A percentile compares a stretch with the other conserved stretches of the same genome.
These are phyloP conservation scores for Chlorencoelia australis DNA, from an alignment of 2,329 filamentous ascomycete species.

Conservation along the genomic window DNA sequence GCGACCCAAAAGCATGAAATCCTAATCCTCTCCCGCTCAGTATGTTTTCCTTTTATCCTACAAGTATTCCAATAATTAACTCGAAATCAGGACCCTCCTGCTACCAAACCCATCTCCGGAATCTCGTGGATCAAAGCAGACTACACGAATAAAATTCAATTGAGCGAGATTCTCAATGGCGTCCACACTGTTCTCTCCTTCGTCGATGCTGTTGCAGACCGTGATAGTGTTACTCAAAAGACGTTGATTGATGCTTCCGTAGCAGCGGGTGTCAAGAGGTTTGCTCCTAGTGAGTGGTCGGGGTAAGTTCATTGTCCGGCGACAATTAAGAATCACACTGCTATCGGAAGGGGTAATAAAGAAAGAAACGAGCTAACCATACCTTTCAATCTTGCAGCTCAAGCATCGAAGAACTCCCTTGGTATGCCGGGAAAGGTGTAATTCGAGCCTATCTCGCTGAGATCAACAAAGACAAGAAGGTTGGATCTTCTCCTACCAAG, in stretches of 20 bases:
- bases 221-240: slow-evolving; percentile 21
- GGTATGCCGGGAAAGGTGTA: slow-evolving; percentile 34
- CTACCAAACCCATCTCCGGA: no score
- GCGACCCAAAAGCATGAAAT: slow-evolving; percentile 42
- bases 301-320: slow-evolving; percentile 27
- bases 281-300: slow-evolving; percentile 28
- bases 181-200: slow-evolving; percentile 44
- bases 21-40: slow-evolving; percentile 38
- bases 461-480: slow-evolving; percentile 32
- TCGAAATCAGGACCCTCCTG: no score
- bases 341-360: no score
- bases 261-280: slow-evolving; percentile 28
- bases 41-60: no score
- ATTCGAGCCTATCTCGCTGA: slow-evolving; percentile 32
- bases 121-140: no score
- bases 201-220: slow-evolving; percentile 22
- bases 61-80: no score
- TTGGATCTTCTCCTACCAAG: no score
- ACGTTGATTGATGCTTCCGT: slow-evolving; percentile 30
- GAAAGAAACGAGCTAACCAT: slow-evolving; percentile 1
- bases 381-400: slow-evolving; percentile 17
- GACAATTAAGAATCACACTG: no score
- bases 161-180: slow-evolving; percentile 31
- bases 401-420: slow-evolving; percentile 31
- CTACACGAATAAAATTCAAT: no score